A percentile compares a stretch with the other conserved stretches of the same genome.
These are phyloP conservation scores for Talinum fruticosum DNA, from an alignment of 148 eudicot species.

Conservation along the genomic window DNA sequence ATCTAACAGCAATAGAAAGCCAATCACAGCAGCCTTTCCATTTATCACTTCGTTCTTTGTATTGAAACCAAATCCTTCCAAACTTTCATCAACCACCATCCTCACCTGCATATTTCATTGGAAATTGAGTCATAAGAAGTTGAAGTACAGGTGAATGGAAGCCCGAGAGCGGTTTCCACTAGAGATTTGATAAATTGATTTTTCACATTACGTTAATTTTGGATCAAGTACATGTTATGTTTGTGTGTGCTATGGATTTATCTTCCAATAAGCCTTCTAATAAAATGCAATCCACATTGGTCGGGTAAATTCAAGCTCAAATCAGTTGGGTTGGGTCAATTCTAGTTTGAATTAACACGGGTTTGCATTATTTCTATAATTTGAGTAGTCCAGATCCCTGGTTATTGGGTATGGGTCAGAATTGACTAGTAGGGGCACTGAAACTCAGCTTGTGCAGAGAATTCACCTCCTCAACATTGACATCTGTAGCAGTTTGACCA, in stretches of 20 bases:
- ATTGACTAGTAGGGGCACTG: neutral
- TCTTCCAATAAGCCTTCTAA: neutral
- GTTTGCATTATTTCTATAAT: neutral
- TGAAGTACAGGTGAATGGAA: neutral
- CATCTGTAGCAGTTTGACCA: slow-evolving; percentile 80
- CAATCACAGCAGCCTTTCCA: slow-evolving; percentile 94
- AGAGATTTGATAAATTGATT: neutral
- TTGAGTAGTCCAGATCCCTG: neutral
- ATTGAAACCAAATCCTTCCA: slow-evolving; percentile 79
- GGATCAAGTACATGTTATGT: neutral
- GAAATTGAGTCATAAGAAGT: slow-evolving; percentile 1
- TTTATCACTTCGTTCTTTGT: slow-evolving; percentile 73
- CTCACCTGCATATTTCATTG: slow-evolving; percentile 47
- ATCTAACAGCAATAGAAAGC: slow-evolving; percentile 82
- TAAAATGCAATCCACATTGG: neutral
- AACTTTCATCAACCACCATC: slow-evolving; percentile 84
- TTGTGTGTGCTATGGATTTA: neutral
- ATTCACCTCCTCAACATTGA: slow-evolving; percentile 86
- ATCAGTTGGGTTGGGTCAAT: neutral
- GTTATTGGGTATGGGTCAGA: neutral
- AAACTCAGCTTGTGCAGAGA: neutral
- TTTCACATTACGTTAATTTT: neutral
- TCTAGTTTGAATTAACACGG: neutral
- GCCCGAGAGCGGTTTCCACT: too few relatives aligned
- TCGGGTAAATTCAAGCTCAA: neutral